phyloP scores from a whole-genome alignment of 768 basidiomycete species.

The Termitomyces eurrhizus region DNA sequence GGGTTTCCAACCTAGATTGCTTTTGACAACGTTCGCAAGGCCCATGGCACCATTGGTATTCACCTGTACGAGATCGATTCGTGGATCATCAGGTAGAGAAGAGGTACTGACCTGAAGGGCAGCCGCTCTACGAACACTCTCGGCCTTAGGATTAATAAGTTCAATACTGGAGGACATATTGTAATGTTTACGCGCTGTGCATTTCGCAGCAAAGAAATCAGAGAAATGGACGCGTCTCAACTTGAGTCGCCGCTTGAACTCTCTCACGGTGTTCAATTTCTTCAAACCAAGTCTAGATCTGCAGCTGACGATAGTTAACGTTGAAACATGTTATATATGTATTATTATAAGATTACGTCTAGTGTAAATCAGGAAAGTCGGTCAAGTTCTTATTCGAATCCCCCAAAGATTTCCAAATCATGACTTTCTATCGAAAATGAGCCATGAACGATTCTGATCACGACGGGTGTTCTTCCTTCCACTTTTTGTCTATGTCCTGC shows the following conservation, averaged over 20 bases:
- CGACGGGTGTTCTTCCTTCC: conserved; percentile 29
- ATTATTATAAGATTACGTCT: background rate
- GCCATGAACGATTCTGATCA: background rate
- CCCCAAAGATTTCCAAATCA: background rate
- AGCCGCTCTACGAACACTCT: conserved; percentile 85
- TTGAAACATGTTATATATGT: background rate
- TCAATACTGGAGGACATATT: conserved; percentile 78
- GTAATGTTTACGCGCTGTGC: conserved; percentile 23
- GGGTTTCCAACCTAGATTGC: conserved; percentile 76
- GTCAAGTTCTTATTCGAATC: background rate
- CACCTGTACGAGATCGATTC: conserved; percentile 47
- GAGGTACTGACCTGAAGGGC: conserved; percentile 71
- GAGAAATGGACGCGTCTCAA: conserved; percentile 18
- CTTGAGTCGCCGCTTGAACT: conserved; percentile 25
- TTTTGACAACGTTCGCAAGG: conserved; percentile 94
- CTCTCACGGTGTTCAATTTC: background rate
- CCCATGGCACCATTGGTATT: conserved; percentile 95
- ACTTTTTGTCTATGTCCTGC: conserved; percentile 42
- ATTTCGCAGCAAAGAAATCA: conserved; percentile 13
- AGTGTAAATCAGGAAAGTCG: background rate
- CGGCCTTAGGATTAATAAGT: conserved; percentile 95
- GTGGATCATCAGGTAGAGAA: background rate
- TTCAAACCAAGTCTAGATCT: too few relatives aligned
- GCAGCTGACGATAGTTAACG: too few relatives aligned
- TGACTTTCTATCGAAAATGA: background rate